Conservation (phyloP, 2,329 filamentous ascomycete species). For the Grosmannia clavigera region DNA sequence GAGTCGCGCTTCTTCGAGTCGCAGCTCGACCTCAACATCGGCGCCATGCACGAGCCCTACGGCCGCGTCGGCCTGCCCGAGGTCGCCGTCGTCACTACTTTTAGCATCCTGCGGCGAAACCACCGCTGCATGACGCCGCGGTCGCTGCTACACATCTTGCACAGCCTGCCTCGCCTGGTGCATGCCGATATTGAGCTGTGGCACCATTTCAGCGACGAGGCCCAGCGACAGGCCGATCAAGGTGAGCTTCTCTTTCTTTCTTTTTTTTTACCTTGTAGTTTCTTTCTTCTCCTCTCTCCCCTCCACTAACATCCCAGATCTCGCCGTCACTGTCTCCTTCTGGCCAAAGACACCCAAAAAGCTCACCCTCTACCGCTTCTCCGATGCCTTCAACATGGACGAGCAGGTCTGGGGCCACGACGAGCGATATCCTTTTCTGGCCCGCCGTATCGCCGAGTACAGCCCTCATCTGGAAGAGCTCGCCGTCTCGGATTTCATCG, state of each 20-base stretch:
- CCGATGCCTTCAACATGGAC: constrained; percentile 3
- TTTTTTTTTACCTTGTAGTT: neutral
- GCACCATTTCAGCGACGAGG: constrained; percentile 6
- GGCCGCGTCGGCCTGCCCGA: constrained; percentile 13
- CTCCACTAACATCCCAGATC: constrained; percentile 3
- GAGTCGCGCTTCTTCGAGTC: constrained; percentile 7
- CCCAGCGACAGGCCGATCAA: constrained; percentile 11
- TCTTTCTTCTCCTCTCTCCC: neutral
- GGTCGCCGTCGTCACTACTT: constrained; percentile 11
- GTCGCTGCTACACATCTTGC: constrained; percentile 12
- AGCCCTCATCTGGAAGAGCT: constrained; percentile 8
- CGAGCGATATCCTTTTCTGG: constrained; percentile 2
- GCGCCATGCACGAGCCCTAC: constrained; percentile 10
- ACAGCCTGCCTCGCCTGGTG: constrained; percentile 11
- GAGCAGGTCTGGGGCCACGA: constrained; percentile 4
- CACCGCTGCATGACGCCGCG: constrained; percentile 14
- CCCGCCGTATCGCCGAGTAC: neutral
- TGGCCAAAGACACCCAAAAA: constrained; percentile 12
- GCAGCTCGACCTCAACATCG: constrained; percentile 5
- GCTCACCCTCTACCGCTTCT: constrained; percentile 15
- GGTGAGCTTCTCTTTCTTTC: constrained; percentile 3
- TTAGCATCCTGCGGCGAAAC: constrained; percentile 12
- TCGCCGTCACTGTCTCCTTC: constrained; percentile 11
- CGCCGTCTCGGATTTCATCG: constrained; percentile 6
- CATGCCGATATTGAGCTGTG: constrained; percentile 14